Conservation (phyloP, 805 yeast species). For the Metschnikowia orientalis region DNA sequence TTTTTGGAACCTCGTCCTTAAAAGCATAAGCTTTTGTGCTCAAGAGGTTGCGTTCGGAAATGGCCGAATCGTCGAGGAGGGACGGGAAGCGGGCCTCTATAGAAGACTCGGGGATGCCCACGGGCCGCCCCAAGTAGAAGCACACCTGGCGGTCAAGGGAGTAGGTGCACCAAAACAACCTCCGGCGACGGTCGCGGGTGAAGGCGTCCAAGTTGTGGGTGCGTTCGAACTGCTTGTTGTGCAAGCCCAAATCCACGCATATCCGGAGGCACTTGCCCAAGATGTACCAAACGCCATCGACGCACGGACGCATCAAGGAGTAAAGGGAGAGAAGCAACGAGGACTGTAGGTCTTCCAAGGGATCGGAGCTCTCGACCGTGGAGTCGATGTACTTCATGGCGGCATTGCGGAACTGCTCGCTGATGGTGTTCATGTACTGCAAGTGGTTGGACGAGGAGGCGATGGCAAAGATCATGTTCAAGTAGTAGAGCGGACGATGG, state of each 20-base stretch:
- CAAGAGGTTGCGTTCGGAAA: slow-evolving; percentile 32
- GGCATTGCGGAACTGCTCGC: slow-evolving; percentile 66
- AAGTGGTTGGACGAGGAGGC: slow-evolving; percentile 71
- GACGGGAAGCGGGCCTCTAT: slow-evolving; percentile 71
- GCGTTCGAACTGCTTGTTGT: slow-evolving; percentile 48
- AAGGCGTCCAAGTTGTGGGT: slow-evolving; percentile 45
- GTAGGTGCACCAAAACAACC: slow-evolving; percentile 83
- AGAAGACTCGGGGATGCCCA: slow-evolving; percentile 81
- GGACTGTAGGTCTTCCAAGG: slow-evolving; percentile 71
- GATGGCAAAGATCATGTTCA: slow-evolving; percentile 75
- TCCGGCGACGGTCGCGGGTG: slow-evolving; percentile 55
- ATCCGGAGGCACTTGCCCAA: slow-evolving; percentile 75
- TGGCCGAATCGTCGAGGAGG: slow-evolving; percentile 65
- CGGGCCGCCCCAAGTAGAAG: slow-evolving; percentile 81
- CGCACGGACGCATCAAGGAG: slow-evolving; percentile 82
- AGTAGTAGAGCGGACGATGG: slow-evolving; percentile 59
- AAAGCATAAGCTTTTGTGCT: too few species aligned
- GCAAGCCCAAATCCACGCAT: slow-evolving; percentile 81
- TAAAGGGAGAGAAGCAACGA: slow-evolving; percentile 63
- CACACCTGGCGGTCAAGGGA: slow-evolving; percentile 82
- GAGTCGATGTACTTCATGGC: slow-evolving; percentile 58
- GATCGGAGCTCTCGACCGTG: slow-evolving; percentile 55
- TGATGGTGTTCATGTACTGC: slow-evolving; percentile 58
- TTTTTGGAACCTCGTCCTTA: too few species aligned
- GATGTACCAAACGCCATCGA: slow-evolving; percentile 91